Conservation (phyloP, 1,284 basidiomycete genomes). For the Bondarzewia mesenterica region DNA sequence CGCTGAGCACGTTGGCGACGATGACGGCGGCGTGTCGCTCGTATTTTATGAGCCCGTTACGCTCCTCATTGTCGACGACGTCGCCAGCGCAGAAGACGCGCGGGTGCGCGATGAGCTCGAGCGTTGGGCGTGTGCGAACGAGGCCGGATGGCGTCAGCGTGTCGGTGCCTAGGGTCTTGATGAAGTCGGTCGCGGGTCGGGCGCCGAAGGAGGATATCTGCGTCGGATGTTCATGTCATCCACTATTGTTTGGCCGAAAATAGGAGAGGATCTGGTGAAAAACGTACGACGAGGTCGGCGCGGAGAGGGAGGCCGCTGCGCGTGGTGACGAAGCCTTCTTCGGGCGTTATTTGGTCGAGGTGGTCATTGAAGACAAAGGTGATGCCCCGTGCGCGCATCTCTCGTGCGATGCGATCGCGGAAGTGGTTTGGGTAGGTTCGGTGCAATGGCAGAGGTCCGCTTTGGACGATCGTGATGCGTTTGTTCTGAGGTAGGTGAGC, state of each 20-base stretch:
- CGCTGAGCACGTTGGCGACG: constrained; percentile 1
- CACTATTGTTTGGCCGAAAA: no score
- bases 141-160: constrained; percentile 30
- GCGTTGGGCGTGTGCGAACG: constrained; percentile 40
- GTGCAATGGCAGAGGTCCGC: constrained; percentile 42
- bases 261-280: no score
- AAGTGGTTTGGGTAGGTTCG: constrained; percentile 45
- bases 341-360: constrained; percentile 33
- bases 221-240: no score
- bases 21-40: constrained; percentile 1
- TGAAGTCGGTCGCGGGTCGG: constrained; percentile 18
- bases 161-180: constrained; percentile 32
- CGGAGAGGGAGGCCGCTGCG: constrained; percentile 41
- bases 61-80: constrained; percentile 28
- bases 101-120: constrained; percentile 40
- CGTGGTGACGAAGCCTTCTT: constrained; percentile 33
- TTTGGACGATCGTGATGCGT: constrained; percentile 24
- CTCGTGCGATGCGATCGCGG: constrained; percentile 35
- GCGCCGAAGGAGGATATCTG: background rate
- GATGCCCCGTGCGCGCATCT: constrained; percentile 35
- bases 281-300: constrained; percentile 50
- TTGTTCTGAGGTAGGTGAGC: background rate
- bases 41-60: constrained; percentile 1
- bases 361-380: constrained; percentile 46
- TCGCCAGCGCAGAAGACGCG: constrained; percentile 53